Conservation (phyloP, 108 stramenopile genomes). For the Conticribra weissflogii region DNA sequence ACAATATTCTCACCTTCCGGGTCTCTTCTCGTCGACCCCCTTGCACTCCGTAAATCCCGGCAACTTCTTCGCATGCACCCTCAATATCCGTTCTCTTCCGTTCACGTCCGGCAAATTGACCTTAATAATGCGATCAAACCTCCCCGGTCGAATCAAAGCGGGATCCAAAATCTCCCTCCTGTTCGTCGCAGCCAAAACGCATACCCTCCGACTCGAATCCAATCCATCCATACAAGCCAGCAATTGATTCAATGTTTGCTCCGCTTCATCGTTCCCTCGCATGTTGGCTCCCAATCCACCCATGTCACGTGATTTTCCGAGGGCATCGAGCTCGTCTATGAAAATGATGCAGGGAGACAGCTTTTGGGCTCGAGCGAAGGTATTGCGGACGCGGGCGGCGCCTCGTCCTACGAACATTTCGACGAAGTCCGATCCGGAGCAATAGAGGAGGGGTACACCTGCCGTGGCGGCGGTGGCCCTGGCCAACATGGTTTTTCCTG, state of each 20-base stretch:
- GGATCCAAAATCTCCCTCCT: slow-evolving; percentile 85
- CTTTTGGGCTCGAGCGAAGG: slow-evolving; percentile 74
- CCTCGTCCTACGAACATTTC: slow-evolving; percentile 93
- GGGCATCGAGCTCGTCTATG: slow-evolving; percentile 88
- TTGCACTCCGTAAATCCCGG: slow-evolving; percentile 78
- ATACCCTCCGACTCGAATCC: slow-evolving; percentile 68
- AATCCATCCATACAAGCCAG: slow-evolving; percentile 90
- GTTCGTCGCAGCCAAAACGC: slow-evolving; percentile 91
- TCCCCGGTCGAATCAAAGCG: slow-evolving; percentile 90
- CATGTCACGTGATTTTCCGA: slow-evolving; percentile 80
- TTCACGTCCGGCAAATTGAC: slow-evolving; percentile 77
- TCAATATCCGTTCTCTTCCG: slow-evolving; percentile 84
- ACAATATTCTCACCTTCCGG: slow-evolving; percentile 28
- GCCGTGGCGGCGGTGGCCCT: slow-evolving; percentile 86
- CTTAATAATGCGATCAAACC: slow-evolving; percentile 94
- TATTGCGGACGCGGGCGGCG: slow-evolving; percentile 88
- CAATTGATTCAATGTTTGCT: slow-evolving; percentile 89
- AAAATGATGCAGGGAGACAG: slow-evolving; percentile 83
- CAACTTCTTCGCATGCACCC: slow-evolving; percentile 84
- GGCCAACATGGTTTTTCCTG: slow-evolving; percentile 85
- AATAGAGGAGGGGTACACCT: slow-evolving; percentile 84
- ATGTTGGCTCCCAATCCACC: slow-evolving; percentile 52
- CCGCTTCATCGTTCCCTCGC: slow-evolving; percentile 82
- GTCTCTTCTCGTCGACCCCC: slow-evolving; percentile 60
- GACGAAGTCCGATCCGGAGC: slow-evolving; percentile 85